phyloP scores from a whole-genome alignment of 768 basidiomycete genomes.

The Russula foetens region DNA sequence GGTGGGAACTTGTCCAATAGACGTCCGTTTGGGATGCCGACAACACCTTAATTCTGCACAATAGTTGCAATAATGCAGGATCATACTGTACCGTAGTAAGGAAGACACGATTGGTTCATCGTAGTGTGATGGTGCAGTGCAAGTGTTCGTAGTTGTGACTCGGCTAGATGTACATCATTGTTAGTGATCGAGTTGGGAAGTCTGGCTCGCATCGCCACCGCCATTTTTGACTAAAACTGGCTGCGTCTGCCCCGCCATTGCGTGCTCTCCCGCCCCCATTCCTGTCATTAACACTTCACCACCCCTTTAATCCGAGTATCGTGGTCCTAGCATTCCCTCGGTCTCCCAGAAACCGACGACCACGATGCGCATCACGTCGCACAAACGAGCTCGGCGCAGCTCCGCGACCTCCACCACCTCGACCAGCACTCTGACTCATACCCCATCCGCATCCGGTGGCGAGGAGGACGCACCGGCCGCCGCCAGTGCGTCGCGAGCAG shows the following conservation, averaged over 20 bases:
- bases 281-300: neutral
- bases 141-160: too few relatives aligned
- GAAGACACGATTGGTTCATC: too few relatives aligned
- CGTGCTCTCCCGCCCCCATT: neutral
- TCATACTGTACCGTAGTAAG: too few relatives aligned
- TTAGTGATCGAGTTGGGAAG: too few relatives aligned
- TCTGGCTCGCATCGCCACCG: neutral
- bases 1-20: slow-evolving; percentile 35
- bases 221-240: neutral
- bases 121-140: too few relatives aligned
- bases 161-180: too few relatives aligned
- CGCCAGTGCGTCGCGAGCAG: neutral
- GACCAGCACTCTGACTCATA: neutral
- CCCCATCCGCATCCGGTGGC: neutral
- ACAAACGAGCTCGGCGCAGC: slow-evolving; percentile 1
- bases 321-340: neutral
- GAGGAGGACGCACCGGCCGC: too few relatives aligned
- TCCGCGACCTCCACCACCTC: neutral
- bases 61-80: too few relatives aligned
- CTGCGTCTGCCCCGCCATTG: neutral
- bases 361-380: neutral
- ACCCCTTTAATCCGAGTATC: neutral
- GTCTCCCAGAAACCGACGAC: neutral
- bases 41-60: neutral
- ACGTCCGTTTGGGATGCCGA: neutral